Conservation (phyloP, 2,329 filamentous ascomycete genomes). For the Nemania sp. region DNA sequence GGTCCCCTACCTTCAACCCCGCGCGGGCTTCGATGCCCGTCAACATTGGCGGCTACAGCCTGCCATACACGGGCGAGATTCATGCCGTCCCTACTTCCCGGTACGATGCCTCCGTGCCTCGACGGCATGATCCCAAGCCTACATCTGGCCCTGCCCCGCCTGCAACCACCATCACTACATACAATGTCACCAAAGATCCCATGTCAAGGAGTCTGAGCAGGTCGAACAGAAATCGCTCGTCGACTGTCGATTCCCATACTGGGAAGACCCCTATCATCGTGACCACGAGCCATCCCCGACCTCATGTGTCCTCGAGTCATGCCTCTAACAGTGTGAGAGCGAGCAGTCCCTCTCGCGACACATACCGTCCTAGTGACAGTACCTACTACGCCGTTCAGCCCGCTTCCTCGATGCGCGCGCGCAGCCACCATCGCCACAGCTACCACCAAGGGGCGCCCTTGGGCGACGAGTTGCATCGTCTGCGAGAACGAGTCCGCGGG, state of each 20-base stretch:
- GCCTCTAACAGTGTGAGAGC: conserved; percentile 53
- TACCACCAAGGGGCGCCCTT: conserved; percentile 61
- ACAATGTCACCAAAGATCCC: conserved; percentile 67
- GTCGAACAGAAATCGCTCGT: conserved; percentile 60
- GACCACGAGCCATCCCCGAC: conserved; percentile 62
- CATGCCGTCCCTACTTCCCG: conserved; percentile 63
- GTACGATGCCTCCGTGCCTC: conserved; percentile 51
- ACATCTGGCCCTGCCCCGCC: conserved; percentile 45
- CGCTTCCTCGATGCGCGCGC: conserved; percentile 67
- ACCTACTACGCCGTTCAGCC: conserved; percentile 66
- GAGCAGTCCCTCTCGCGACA: conserved; percentile 64
- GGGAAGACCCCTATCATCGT: conserved; percentile 69
- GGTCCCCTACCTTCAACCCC: conserved; percentile 61
- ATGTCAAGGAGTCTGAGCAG: conserved; percentile 59
- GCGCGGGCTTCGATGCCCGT: conserved; percentile 67
- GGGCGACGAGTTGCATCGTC: conserved; percentile 64
- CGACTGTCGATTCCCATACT: conserved; percentile 62
- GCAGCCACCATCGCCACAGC: conserved; percentile 58
- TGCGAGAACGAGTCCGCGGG: conserved; percentile 60
- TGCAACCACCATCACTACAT: conserved; percentile 65
- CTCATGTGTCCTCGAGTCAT: conserved; percentile 57
- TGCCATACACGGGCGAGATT: conserved; percentile 65
- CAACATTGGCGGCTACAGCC: conserved; percentile 62
- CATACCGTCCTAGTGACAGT: conserved; percentile 65
- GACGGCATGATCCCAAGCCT: conserved; percentile 52